Evolutionary conservation across 148 eudicot species (phyloP).

Genomic region (Drosera capensis): DNA sequence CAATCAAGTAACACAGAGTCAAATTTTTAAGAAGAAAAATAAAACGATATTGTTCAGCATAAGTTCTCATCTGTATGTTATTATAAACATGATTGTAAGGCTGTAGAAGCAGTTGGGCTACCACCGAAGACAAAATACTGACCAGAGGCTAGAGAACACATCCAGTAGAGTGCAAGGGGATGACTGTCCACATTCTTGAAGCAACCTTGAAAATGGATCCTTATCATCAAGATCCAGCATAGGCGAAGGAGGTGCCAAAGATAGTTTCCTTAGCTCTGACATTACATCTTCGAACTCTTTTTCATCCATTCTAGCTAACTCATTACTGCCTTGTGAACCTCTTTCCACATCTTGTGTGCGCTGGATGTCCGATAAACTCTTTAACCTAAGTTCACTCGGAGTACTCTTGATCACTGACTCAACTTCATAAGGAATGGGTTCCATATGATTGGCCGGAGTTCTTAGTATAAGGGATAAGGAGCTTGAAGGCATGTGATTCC

Average conservation of each 20-base stretch:
- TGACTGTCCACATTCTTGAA: slow-evolving; percentile 66
- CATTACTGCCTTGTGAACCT: slow-evolving; percentile 8
- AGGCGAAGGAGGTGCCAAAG: slow-evolving; percentile 35
- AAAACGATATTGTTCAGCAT: too few relatives aligned
- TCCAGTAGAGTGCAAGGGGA: slow-evolving; percentile 43
- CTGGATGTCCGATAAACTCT: slow-evolving; percentile 9
- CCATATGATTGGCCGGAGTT: slow-evolving; percentile 37
- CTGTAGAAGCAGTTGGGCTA: neutral
- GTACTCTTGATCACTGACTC: slow-evolving; percentile 17
- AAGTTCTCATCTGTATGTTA: too few relatives aligned
- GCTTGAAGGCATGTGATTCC: slow-evolving; percentile 22
- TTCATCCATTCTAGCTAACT: slow-evolving; percentile 18
- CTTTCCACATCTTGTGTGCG: slow-evolving; percentile 15
- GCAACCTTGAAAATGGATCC: slow-evolving; percentile 45
- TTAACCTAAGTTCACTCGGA: slow-evolving; percentile 15
- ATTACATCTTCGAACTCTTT: slow-evolving; percentile 42
- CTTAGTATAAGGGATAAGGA: slow-evolving; percentile 60
- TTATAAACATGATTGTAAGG: too few relatives aligned
- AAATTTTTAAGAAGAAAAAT: too few relatives aligned
- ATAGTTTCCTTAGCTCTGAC: slow-evolving; percentile 47
- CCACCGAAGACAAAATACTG: slow-evolving; percentile 13
- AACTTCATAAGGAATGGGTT: slow-evolving; percentile 19
- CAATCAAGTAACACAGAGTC: too few relatives aligned
- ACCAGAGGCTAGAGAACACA: slow-evolving; percentile 62
- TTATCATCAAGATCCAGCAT: slow-evolving; percentile 23